Base-by-base conservation (phyloP, 2,329 filamentous ascomycete genomes). In the Sordariomycetes sp. region DNA sequence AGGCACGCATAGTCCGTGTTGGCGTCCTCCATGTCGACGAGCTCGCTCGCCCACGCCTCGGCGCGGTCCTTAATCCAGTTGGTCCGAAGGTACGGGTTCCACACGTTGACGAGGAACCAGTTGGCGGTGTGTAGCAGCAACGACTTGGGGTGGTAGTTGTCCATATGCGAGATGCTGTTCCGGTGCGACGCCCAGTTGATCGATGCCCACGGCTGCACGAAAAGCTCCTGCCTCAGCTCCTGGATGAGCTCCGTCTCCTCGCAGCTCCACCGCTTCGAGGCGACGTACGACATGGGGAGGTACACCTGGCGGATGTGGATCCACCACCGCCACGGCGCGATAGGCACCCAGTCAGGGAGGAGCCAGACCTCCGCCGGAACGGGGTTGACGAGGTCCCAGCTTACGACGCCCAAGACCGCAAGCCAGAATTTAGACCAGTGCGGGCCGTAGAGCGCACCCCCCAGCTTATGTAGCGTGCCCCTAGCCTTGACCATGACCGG, bases 341-440 rank as follows among this genome's bases (percentile, higher is more conserved):
- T 79, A 1, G 91, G 91, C 2, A 90, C 79, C 90, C 90, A 96
- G 68, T 96, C 89, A 0, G 91, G 91, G 3, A 96, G 73, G 48
- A 96, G 76, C 94, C 94, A 99, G 52, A 97, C 70, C 73, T 99
- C 94, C 0, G 94, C 89, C 1, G 94, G 94, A 1, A 94, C 84
- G 0, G 94, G 94, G 64, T 97, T 99, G 63, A 97, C 91, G 59
- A 94, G 84, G 57, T 95, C 90, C 90, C 92, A 99, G 32, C 86
- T 75, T 66, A 84, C 84, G 3, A 97, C 80, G 17, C 90, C 90
- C 60, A 99, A 72, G 2, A 95, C 78, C 45, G 86, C 86, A 53
- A 99, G 78, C 90, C 91, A 96, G 70, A 95, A 95, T 67, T 99
- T 99, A n/a, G 83, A 83, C 94, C 94, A 99, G 67, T 97, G 94